phyloP scores from a whole-genome alignment of 2,329 filamentous ascomycete species.

The Scedosporium apiospermum region DNA sequence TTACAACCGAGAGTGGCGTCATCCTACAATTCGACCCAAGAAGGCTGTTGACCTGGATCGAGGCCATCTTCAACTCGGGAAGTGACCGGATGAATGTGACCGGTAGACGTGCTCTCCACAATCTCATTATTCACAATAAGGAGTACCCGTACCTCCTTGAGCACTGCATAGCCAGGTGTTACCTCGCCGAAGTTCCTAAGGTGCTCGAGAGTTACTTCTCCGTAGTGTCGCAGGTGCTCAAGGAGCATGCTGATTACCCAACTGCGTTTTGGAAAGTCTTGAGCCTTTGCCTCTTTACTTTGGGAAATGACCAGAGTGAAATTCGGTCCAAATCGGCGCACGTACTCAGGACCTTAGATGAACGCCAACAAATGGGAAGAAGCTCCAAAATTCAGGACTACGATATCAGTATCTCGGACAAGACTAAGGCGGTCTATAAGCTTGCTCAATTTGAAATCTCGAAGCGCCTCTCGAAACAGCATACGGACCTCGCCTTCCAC shows the following conservation, averaged over 20 bases:
- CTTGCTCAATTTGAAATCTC: conserved; percentile 95
- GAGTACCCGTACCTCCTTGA: conserved; percentile 79
- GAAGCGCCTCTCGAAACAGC: conserved; percentile 76
- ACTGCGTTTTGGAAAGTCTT: conserved; percentile 86
- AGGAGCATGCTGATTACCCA: conserved; percentile 72
- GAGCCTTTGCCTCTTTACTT: conserved; percentile 78
- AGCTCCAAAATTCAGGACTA: conserved; percentile 93
- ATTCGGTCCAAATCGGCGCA: conserved; percentile 82
- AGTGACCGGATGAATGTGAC: conserved; percentile 90
- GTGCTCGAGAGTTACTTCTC: conserved; percentile 92
- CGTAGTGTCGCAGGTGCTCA: conserved; percentile 79
- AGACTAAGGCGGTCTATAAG: conserved; percentile 97
- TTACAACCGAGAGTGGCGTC: conserved; percentile 81
- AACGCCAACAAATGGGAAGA: conserved; percentile 60
- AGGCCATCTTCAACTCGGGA: conserved; percentile 83
- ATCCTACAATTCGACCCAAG: conserved; percentile 84
- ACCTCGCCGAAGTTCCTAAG: conserved; percentile 69
- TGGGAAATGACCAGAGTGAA: conserved; percentile 84
- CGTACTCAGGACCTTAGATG: conserved; percentile 71
- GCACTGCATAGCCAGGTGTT: conserved; percentile 86
- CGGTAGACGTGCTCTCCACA: conserved; percentile 77
- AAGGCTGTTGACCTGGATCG: conserved; percentile 90
- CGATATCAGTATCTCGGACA: conserved; percentile 96
- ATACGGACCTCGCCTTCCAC: conserved; percentile 81
- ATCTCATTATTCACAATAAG: conserved; percentile 82